Conservation (phyloP, 768 basidiomycete genomes). For the Asterophora parasitica region DNA sequence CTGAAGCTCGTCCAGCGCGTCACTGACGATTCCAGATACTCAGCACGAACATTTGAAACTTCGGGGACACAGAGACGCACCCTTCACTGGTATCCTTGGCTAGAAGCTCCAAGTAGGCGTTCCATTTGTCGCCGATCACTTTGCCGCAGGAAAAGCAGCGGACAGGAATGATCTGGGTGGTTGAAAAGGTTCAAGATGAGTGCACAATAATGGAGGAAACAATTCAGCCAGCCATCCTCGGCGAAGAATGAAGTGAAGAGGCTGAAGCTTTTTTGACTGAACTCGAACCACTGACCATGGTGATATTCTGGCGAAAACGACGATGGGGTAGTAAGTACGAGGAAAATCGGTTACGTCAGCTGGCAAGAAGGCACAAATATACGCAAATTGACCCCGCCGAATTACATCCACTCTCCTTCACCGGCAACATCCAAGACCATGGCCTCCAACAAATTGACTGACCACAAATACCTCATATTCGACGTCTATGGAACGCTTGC, state of each 20-base stretch:
- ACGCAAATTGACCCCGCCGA: too few relatives aligned
- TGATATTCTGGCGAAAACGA: not conserved
- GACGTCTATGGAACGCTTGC: constrained; percentile 77
- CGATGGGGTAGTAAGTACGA: not conserved
- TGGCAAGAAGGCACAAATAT: not conserved
- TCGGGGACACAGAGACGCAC: constrained; percentile 41
- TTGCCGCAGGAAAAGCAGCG: constrained; percentile 97
- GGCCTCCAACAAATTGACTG: constrained; percentile 28
- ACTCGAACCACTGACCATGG: not conserved
- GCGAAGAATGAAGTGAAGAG: too few relatives aligned
- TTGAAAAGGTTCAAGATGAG: not conserved
- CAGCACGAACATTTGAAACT: not conserved
- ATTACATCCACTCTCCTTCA: too few relatives aligned
- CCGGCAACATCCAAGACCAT: too few relatives aligned
- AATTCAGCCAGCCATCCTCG: too few relatives aligned
- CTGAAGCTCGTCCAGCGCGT: constrained; percentile 84
- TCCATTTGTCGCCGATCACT: constrained; percentile 97
- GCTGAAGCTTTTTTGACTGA: not conserved
- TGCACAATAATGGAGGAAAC: too few relatives aligned
- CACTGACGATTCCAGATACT: constrained; percentile 41
- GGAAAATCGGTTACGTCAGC: not conserved
- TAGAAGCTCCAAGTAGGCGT: constrained; percentile 76
- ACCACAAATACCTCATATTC: constrained; percentile 56
- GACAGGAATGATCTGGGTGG: constrained; percentile 86
- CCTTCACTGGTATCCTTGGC: constrained; percentile 83